These are phyloP conservation scores for Ceratobasidium sp. DNA, from an alignment of 1,284 basidiomycete genomes.

Conservation along the genomic window DNA sequence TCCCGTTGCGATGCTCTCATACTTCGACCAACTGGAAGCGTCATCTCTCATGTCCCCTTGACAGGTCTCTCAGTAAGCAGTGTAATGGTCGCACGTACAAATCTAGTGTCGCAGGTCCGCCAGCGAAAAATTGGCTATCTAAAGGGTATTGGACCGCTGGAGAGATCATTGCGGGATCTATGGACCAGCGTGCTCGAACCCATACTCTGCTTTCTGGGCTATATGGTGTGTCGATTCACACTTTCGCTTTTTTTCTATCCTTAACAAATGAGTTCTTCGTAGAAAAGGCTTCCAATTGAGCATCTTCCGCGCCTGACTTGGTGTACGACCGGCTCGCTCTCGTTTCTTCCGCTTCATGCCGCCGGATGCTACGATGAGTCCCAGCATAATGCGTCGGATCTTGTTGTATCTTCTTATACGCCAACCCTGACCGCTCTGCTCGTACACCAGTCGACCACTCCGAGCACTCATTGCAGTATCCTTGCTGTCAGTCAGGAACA, in stretches of 20 bases:
- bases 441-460: no score
- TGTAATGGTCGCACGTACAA: not conserved
- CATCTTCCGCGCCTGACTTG: not conserved
- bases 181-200: not conserved
- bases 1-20: conserved; percentile 10
- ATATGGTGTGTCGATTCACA: not conserved
- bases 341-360: not conserved
- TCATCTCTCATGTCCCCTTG: not conserved
- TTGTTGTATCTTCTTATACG: not conserved
- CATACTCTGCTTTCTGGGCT: not conserved
- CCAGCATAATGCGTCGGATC: not conserved
- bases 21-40: not conserved
- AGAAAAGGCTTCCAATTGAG: not conserved
- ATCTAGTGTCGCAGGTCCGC: not conserved
- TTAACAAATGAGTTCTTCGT: not conserved
- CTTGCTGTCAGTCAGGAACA: conserved; percentile 3
- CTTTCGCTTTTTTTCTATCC: not conserved
- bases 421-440: not conserved
- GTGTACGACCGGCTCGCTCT: not conserved
- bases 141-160: not conserved
- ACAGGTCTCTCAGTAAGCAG: not conserved
- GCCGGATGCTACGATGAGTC: not conserved
- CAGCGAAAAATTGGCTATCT: not conserved
- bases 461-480: not conserved
- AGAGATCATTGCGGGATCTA: not conserved